A percentile compares a stretch with the other conserved stretches of the same genome.
Conservation (phyloP, 2,329 filamentous ascomycete genomes). For the Ophiognomonia clavigignenti-juglandacearum region DNA sequence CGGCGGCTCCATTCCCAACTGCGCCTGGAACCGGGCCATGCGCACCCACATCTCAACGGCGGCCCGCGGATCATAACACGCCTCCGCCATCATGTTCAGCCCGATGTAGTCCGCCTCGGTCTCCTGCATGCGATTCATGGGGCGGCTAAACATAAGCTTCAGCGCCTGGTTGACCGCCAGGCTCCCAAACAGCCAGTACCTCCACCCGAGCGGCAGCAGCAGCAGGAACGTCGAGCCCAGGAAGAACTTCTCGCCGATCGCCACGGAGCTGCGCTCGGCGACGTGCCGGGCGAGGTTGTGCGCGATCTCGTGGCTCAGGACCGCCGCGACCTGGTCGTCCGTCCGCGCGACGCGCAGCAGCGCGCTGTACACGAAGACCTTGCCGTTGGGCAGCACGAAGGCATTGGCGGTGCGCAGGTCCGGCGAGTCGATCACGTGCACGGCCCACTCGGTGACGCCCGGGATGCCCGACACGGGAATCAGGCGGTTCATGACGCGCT, state of each 20-base stretch:
- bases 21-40: slow-evolving; percentile 49
- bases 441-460: slow-evolving; percentile 52
- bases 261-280: slow-evolving; percentile 56
- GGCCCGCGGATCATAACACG: slow-evolving; percentile 67
- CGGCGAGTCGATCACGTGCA: slow-evolving; percentile 61
- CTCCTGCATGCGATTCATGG: slow-evolving; percentile 68
- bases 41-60: slow-evolving; percentile 63
- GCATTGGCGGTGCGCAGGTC: slow-evolving; percentile 61
- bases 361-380: slow-evolving; percentile 75
- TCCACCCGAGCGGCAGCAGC: slow-evolving; percentile 39
- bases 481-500: slow-evolving; percentile 59
- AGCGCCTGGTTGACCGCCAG: slow-evolving; percentile 47
- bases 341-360: slow-evolving; percentile 62
- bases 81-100: slow-evolving; percentile 76
- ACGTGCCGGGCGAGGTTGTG: slow-evolving; percentile 68
- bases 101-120: slow-evolving; percentile 78
- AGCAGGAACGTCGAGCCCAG: slow-evolving; percentile 46
- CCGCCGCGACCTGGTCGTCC: slow-evolving; percentile 67
- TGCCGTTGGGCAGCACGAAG: slow-evolving; percentile 73
- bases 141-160: slow-evolving; percentile 60
- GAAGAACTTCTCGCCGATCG: slow-evolving; percentile 47
- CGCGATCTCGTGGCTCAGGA: slow-evolving; percentile 75
- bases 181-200: slow-evolving; percentile 33
- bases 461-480: slow-evolving; percentile 55
- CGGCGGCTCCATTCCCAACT: slow-evolving; percentile 44